Evolutionary conservation across 2,329 filamentous ascomycete genomes (phyloP), one percentile per base, ranked within the genome.

Genomic region (Endocalyx cinctus): DNA sequence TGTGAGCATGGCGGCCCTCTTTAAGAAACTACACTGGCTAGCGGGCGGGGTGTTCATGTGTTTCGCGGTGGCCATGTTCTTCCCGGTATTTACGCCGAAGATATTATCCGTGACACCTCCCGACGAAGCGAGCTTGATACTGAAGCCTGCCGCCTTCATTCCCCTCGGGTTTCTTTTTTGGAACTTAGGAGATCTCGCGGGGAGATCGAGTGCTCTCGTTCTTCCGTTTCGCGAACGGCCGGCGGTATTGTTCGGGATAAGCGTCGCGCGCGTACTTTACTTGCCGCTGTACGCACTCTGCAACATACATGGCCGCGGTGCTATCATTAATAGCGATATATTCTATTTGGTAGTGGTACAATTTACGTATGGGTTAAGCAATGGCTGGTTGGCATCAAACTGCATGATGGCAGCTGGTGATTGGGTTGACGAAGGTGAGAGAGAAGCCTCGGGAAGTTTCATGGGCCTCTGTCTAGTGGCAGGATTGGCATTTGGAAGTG

Each of bases 401-500:
- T 87, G 84, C 58, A 97, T 98, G 89, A 94, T 97, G 77, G 84
- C 84, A 1, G 83, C 88, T 1, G 77, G 75, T 1, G 79, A 85
- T 46, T 90, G 81, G 76, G 89, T 97, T 1, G 81, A 82, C 4
- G 77, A 82, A 2, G 79, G 82, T 8, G 90, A 98, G 66, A 72
- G 84, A 20, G 88, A 95, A 64, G 89, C 87, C 5, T 82, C 88
- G 0, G 92, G 90, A 29, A 87, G 84, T 1, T 97, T 97, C 58
- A 97, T 98, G 92, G 84, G 85, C 4, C 60, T 96, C 43, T 87
- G 83, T 58, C 74, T 97, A n/a, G 86, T 96, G 13, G 78, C 76
- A 5, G 92, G 92, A 0, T 63, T 97, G 60, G 77, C 87, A 2
- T 70, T 72, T 16, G 92, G 92, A n/a, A 97, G 90, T 62, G 60